Conservation (phyloP, 169 alveolate species). For the Cryptosporidium muris region DNA sequence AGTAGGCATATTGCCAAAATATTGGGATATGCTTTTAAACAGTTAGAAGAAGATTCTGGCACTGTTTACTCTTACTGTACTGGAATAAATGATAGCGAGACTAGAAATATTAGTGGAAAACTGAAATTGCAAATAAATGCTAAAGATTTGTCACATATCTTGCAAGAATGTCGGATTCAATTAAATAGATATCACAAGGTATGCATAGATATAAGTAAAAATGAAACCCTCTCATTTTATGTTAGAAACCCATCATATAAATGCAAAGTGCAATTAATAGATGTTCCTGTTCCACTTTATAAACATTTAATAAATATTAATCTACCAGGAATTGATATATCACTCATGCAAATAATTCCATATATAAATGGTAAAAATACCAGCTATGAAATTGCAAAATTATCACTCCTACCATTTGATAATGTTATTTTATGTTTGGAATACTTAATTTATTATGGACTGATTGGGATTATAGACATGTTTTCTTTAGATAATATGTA, state of each 20-base stretch:
- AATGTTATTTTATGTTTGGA: constrained; percentile 48
- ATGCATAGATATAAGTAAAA: constrained; percentile 10
- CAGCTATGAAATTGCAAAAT: constrained; percentile 34
- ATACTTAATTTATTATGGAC: constrained; percentile 28
- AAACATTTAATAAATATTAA: constrained; percentile 5
- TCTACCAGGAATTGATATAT: constrained; percentile 32
- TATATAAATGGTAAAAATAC: constrained; percentile 45
- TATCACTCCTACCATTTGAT: constrained; percentile 21
- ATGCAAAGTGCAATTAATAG: constrained; percentile 15
- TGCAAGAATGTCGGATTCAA: constrained; percentile 28
- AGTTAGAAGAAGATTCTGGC: constrained; percentile 64
- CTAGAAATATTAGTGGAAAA: neutral
- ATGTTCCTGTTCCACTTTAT: constrained; percentile 32
- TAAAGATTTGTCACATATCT: constrained; percentile 12
- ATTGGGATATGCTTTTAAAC: constrained; percentile 49
- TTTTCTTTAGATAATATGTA: constrained; percentile 46
- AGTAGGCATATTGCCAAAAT: constrained; percentile 57
- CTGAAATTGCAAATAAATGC: neutral
- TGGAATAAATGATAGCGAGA: constrained; percentile 5
- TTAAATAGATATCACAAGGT: constrained; percentile 20
- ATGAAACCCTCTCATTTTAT: constrained; percentile 11
- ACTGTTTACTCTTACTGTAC: constrained; percentile 47
- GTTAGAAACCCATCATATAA: constrained; percentile 40
- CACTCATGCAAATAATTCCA: constrained; percentile 17
- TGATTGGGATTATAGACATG: constrained; percentile 51